These are phyloP conservation scores for Gilbertella persicaria DNA, from an alignment of 371 early-diverging fungal genomes.

Conservation along the genomic window DNA sequence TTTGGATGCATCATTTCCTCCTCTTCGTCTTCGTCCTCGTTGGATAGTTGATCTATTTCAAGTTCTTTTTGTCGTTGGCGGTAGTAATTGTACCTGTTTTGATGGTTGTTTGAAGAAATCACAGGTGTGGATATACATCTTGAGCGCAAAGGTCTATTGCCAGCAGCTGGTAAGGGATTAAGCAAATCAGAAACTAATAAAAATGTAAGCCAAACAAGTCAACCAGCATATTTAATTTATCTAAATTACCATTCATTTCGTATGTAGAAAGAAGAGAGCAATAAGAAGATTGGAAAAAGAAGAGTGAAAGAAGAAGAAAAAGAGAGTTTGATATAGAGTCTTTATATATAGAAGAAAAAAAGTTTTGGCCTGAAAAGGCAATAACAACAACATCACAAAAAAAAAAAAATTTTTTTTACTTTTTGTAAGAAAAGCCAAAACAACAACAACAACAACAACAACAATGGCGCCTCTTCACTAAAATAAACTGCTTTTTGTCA, in stretches of 20 bases:
- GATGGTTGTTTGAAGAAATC: background rate
- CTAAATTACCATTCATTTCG: conserved; percentile 15
- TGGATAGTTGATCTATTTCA: background rate
- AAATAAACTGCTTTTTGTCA: too few species aligned
- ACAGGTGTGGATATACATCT: conserved; percentile 24
- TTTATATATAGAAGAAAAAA: conserved; percentile 2
- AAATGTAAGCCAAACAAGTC: background rate
- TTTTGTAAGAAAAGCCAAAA: too few species aligned
- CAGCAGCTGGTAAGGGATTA: conserved; percentile 15
- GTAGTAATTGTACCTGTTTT: conserved; percentile 3
- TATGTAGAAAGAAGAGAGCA: background rate
- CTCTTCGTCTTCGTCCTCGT: background rate
- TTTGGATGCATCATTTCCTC: background rate
- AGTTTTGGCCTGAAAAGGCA: conserved; percentile 18
- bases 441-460: too few species aligned
- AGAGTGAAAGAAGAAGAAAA: conserved; percentile 1
- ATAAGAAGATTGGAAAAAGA: conserved; percentile 4
- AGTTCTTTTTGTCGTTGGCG: background rate
- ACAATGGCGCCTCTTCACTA: too few species aligned
- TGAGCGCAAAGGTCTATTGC: conserved; percentile 1
- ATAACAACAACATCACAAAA: conserved; percentile 10
- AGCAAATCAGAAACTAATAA: conserved; percentile 23
- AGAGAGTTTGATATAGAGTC: background rate
- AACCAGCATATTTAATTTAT: too few species aligned
- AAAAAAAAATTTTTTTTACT: conserved; percentile 5